These are phyloP conservation scores for Fusarium begoniae DNA, from an alignment of 2,329 filamentous ascomycete species.

Conservation along the genomic window DNA sequence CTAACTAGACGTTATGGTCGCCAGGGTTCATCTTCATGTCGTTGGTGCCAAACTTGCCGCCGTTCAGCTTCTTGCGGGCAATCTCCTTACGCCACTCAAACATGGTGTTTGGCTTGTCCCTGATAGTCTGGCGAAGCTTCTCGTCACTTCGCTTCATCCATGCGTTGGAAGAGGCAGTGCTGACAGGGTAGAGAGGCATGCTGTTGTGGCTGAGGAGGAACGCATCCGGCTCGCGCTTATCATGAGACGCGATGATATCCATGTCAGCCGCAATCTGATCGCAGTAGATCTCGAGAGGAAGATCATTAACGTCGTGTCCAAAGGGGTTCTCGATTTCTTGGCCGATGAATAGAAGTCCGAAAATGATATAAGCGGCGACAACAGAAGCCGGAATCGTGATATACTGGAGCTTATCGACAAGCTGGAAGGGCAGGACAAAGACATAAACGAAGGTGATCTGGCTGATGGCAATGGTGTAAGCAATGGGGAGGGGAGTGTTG, in stretches of 20 bases:
- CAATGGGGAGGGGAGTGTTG: conserved; percentile 82
- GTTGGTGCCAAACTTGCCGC: conserved; percentile 7
- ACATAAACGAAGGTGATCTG: conserved; percentile 91
- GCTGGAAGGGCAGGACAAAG: conserved; percentile 82
- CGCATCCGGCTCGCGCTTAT: conserved; percentile 45
- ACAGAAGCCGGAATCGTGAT: conserved; percentile 81
- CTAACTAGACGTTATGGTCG: conserved; percentile 38
- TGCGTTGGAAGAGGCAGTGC: conserved; percentile 48
- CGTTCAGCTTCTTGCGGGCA: conserved; percentile 27
- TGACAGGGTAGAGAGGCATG: conserved; percentile 66
- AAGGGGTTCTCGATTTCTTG: conserved; percentile 88
- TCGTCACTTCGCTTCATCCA: conserved; percentile 55
- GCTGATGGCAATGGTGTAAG: conserved; percentile 84
- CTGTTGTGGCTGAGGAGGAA: conserved; percentile 53
- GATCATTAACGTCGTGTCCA: conserved; percentile 83
- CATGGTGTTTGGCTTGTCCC: conserved; percentile 50
- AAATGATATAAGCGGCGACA: conserved; percentile 80
- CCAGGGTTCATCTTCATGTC: conserved; percentile 22
- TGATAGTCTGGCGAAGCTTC: conserved; percentile 51
- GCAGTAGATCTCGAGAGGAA: conserved; percentile 80
- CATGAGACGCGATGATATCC: conserved; percentile 72
- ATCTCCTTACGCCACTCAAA: conserved; percentile 47
- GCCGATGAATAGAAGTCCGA: conserved; percentile 78
- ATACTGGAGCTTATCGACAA: conserved; percentile 71
- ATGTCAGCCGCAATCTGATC: conserved; percentile 77